These are phyloP conservation scores for Penicillium pancosmium DNA, from an alignment of 495 filamentous ascomycete species.

Conservation along the genomic window DNA sequence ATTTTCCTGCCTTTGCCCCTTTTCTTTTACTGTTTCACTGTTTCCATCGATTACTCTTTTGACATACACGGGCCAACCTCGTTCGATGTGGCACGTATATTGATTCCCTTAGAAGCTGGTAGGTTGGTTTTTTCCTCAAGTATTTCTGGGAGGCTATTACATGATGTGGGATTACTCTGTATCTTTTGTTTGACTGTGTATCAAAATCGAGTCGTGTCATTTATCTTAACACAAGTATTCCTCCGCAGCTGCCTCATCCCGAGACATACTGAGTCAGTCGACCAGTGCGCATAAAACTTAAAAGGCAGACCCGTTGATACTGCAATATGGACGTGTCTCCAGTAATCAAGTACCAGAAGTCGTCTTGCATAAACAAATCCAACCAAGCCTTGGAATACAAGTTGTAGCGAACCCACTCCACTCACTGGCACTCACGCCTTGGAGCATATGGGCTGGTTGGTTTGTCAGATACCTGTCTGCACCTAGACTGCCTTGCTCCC, in stretches of 20 bases:
- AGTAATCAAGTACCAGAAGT: no score
- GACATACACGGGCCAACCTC: no score
- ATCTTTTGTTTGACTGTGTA: neutral
- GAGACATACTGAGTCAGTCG: no score
- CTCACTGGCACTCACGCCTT: no score
- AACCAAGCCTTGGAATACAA: neutral
- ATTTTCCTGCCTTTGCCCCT: constrained; percentile 1
- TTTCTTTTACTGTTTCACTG: neutral
- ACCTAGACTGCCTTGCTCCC: neutral
- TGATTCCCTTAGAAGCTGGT: neutral
- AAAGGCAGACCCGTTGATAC: neutral
- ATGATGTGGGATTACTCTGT: neutral
- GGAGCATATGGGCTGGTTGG: no score
- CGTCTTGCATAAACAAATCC: no score
- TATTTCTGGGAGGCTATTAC: neutral
- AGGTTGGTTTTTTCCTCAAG: no score
- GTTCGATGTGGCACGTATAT: neutral
- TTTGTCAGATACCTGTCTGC: no score
- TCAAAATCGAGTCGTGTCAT: neutral
- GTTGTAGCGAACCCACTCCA: no score
- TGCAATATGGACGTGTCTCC: no score
- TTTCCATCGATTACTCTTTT: no score
- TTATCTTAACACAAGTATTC: neutral
- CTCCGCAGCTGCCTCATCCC: neutral
- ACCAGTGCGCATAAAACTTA: neutral